Conservation (phyloP, 441 rosid genomes). For the Viola pubescens region DNA sequence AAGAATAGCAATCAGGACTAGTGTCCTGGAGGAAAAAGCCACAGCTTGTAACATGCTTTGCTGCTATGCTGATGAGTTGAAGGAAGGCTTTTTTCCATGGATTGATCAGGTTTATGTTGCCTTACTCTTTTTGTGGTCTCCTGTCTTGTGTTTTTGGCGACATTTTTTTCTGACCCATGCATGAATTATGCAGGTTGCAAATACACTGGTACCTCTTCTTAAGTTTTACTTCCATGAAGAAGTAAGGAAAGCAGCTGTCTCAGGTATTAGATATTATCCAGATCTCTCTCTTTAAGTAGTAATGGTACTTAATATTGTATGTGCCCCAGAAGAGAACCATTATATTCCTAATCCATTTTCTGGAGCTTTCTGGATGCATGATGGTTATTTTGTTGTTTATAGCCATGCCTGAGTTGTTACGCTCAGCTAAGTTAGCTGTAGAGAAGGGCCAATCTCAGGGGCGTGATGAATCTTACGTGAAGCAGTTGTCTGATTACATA, state of each 20-base stretch:
- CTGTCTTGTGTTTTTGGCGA: conserved; percentile 12
- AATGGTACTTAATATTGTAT: no score
- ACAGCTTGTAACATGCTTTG: conserved; percentile 97
- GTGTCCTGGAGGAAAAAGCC: conserved; percentile 91
- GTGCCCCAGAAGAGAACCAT: neutral
- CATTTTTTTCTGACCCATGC: neutral
- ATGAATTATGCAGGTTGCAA: conserved; percentile 63
- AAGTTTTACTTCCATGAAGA: conserved; percentile 99
- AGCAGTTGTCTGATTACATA: conserved; percentile 88
- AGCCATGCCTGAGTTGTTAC: conserved; percentile 99
- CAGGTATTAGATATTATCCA: conserved; percentile 44
- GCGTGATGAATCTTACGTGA: conserved; percentile 74
- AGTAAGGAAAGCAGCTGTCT: conserved; percentile 99
- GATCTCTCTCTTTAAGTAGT: no score
- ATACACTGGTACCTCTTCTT: conserved; percentile 86
- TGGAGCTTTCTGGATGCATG: neutral
- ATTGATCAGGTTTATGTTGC: conserved; percentile 61
- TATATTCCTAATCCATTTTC: neutral
- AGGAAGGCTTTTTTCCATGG: conserved; percentile 98
- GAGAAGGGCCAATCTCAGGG: conserved; percentile 87
- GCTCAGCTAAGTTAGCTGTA: conserved; percentile 91
- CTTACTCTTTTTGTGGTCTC: neutral
- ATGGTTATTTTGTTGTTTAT: conserved; percentile 2
- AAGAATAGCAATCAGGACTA: conserved; percentile 84
- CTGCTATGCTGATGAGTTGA: conserved; percentile 91